Evolutionary conservation across 164 flowering plant species (phyloP), one percentile per base, ranked within the genome.

Genomic region (Nymphaea thermarum): DNA sequence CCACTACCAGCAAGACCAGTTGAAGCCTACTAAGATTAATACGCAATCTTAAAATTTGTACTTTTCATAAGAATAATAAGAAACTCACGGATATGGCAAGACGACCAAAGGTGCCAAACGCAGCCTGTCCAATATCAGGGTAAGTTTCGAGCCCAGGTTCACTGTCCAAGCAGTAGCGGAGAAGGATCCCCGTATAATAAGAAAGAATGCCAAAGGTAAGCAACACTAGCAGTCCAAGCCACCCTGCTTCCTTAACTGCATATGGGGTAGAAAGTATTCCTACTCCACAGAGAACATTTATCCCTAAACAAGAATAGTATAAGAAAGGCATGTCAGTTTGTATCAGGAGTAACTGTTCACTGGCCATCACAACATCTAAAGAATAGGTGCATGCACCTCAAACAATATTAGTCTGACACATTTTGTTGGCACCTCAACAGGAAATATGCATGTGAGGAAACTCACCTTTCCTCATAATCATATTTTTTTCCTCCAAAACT

Each of bases 71-170:
- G 36, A 25, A 25, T 25, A 25, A 25, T 25, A 25, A 25, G 57
- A 51, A 65, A 77, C 84, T 72, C 81, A 92, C 99, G 53, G 99
- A 95, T 62, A 92, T 83, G 64, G 76, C 78, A 63, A 92, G 66
- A 17, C 99, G 88, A 55, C 99, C 99, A 0, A 14, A 14, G 0
- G 82, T 79, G 41, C 99, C 99, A 71, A 92, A 95, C n/a, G 99
- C 99, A 25, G 98, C 98, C 72, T 90, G 96, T 63, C 99, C 99
- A 73, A 95, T 92, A 73, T 95, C 99, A 0, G 99, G 99, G 73
- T 90, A 95, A 8, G 99, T 95, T 74, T 92, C 89, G 4, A 95
- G 87, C 15, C 89, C 99, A 44, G 99, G 97, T 72, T 79, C 74
- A 67, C 99, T 95, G 47, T 95, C 98, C 69, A 95, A 76, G 82